Evolutionary conservation across 352 stramenopile genomes (phyloP).

Genomic region (Phytophthora syringae): DNA sequence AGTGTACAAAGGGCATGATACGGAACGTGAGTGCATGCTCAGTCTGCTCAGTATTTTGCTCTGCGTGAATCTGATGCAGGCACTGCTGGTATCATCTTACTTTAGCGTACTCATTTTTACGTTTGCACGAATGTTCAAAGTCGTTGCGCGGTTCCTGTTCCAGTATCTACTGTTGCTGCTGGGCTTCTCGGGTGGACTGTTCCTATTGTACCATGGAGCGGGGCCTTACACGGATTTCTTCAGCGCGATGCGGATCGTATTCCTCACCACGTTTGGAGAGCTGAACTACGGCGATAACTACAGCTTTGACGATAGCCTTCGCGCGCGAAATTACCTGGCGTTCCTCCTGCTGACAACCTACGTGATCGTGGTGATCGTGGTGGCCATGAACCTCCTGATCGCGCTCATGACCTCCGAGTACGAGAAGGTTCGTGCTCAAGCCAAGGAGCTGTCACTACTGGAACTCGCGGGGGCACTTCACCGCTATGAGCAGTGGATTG

Average conservation of each 20-base stretch:
- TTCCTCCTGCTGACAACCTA: constrained; percentile 58
- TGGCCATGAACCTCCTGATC: constrained; percentile 60
- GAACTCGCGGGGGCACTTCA: constrained; percentile 55
- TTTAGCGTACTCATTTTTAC: constrained; percentile 73
- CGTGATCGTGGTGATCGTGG: constrained; percentile 63
- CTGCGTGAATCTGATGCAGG: constrained; percentile 63
- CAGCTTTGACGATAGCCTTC: constrained; percentile 43
- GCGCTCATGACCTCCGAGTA: constrained; percentile 72
- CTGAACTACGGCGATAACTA: constrained; percentile 68
- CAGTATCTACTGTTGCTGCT: constrained; percentile 60
- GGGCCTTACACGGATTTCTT: constrained; percentile 52
- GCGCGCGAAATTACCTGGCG: constrained; percentile 45
- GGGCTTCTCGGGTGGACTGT: constrained; percentile 54
- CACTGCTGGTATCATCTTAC: constrained; percentile 58
- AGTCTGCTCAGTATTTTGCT: constrained; percentile 60
- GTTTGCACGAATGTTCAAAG: constrained; percentile 67
- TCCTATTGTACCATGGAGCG: constrained; percentile 53
- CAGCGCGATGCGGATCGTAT: constrained; percentile 58
- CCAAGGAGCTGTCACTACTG: constrained; percentile 56
- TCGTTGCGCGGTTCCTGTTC: constrained; percentile 59
- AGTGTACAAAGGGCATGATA: constrained; percentile 40
- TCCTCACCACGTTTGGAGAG: constrained; percentile 64
- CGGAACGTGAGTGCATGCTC: constrained; percentile 53
- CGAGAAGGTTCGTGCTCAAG: constrained; percentile 56
- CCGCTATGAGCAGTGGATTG: constrained; percentile 65